A percentile compares a stretch with the other conserved stretches of the same genome.
Evolutionary conservation across 164 flowering plant genomes (phyloP).

Genomic region (Umbilicus rupestris): DNA sequence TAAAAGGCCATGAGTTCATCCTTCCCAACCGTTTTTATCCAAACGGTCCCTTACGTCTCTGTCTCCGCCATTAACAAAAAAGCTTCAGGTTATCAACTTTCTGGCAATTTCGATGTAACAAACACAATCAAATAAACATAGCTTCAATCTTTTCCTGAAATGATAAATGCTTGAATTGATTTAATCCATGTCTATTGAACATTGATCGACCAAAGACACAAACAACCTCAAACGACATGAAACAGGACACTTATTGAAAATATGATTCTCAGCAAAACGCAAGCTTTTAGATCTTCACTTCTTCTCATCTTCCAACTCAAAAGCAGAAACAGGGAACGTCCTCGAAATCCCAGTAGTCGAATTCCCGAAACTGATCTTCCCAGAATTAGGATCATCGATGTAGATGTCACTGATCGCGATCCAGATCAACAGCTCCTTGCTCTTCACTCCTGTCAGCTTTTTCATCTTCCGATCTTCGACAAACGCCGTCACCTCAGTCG

Average conservation of each 20-base stretch:
- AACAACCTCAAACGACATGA: not conserved
- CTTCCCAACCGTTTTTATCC: not conserved
- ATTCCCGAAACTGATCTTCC: conserved; percentile 24
- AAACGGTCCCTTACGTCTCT: too few species aligned
- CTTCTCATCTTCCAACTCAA: conserved; percentile 30
- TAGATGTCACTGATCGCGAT: conserved; percentile 37
- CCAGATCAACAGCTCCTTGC: conserved; percentile 65
- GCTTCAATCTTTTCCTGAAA: not conserved
- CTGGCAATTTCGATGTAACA: not conserved
- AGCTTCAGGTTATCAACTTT: not conserved
- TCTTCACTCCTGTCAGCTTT: conserved; percentile 49
- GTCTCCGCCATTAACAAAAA: not conserved
- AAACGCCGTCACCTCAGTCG: conserved; percentile 44
- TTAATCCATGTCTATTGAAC: not conserved
- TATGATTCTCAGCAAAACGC: not conserved
- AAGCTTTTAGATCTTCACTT: not conserved
- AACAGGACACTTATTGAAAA: not conserved
- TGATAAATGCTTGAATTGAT: not conserved
- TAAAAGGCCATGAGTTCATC: conserved; percentile 4
- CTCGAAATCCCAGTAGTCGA: conserved; percentile 29
- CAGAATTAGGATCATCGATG: conserved; percentile 12
- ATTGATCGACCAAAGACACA: not conserved
- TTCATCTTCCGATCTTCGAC: conserved; percentile 41
- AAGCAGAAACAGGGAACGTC: conserved; percentile 50
- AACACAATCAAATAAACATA: not conserved